phyloP scores from a whole-genome alignment of 495 filamentous ascomycete genomes.

The Endocarpon pusillum region DNA sequence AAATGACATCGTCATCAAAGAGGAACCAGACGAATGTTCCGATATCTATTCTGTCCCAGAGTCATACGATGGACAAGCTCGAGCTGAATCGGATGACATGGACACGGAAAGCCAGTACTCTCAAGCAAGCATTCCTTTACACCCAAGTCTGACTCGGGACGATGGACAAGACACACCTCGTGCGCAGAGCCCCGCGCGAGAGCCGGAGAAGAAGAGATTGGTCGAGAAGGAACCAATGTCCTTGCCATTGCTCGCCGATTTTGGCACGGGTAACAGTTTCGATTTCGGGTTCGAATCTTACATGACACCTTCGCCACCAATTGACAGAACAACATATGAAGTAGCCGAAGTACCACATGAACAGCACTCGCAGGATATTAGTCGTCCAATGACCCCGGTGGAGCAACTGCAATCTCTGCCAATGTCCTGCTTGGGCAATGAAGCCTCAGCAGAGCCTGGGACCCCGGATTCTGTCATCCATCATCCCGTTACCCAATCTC shows the following conservation, averaged over 20 bases:
- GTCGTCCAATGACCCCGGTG: conserved; percentile 49
- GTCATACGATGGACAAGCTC: conserved; percentile 23
- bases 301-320: conserved; percentile 34
- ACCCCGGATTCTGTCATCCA: conserved; percentile 93
- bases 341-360: conserved; percentile 20
- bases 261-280: conserved; percentile 30
- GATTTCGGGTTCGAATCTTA: conserved; percentile 32
- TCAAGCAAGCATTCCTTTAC: conserved; percentile 7
- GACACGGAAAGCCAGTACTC: conserved; percentile 36
- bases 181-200: conserved; percentile 9
- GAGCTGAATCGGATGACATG: conserved; percentile 22
- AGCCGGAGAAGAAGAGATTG: conserved; percentile 9
- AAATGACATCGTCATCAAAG: conserved; percentile 50
- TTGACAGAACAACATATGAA: neutral
- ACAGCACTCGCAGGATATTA: conserved; percentile 31
- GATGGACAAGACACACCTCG: conserved; percentile 22
- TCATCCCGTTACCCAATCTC: conserved; percentile 38
- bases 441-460: conserved; percentile 35
- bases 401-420: conserved; percentile 31
- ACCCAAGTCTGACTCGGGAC: conserved; percentile 7
- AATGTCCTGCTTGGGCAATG: conserved; percentile 24
- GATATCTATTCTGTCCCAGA: conserved; percentile 56
- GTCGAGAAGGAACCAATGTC: conserved; percentile 15
- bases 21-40: conserved; percentile 36
- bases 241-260: conserved; percentile 28